Base-by-base conservation (phyloP, 192 early-diverging fungal genomes). In the Backusella mclennaniae region DNA sequence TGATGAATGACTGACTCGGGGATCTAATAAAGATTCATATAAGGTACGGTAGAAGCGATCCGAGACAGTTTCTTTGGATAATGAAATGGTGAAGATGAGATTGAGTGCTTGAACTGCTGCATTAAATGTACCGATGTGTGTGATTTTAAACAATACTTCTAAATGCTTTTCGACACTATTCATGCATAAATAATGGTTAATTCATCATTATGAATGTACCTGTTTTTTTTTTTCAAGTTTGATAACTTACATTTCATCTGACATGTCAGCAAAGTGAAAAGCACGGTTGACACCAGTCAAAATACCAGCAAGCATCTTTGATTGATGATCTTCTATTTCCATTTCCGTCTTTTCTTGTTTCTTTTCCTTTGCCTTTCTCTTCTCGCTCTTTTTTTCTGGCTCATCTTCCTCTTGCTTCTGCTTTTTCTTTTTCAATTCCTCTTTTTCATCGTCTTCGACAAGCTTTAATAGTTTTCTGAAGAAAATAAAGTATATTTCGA, bases 211-310 rank as follows among this genome's bases (percentile, higher is more conserved):
- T 19, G 12, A 36, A 23, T 29, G 4, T 6, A 38, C 0, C 12
- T 12, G 7, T n/a, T 31, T 11, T 35, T 39, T 9, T 39, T 38
- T 38, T 9, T n/a, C n/a, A 39, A 35, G 33, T 26, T 15, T 23
- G 33, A 35, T 21, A 11, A 71, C 74, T 77, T 82, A 92, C 84
- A 89, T 85, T 21, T 85, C 81, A 79, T 96, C 93, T 6, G 93
- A 92, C 31, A 98, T 85, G 77, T 95, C 90, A 31, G 95, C 85
- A 74, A 92, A 99, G 35, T 96, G 96, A 82, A 98, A 94, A 5
- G 96, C 94, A 66, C 98, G 95, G 80, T 98, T 97, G 35, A 99
- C 89, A 72, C 98, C 98, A 0, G 97, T 98, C 63, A 99, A 83
- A 29, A 98, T 85, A 4, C 94, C 96, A 17, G 93, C 92, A 83